Conservation (phyloP, 805 yeast genomes). For the Metschnikowia chrysomelidarum region DNA sequence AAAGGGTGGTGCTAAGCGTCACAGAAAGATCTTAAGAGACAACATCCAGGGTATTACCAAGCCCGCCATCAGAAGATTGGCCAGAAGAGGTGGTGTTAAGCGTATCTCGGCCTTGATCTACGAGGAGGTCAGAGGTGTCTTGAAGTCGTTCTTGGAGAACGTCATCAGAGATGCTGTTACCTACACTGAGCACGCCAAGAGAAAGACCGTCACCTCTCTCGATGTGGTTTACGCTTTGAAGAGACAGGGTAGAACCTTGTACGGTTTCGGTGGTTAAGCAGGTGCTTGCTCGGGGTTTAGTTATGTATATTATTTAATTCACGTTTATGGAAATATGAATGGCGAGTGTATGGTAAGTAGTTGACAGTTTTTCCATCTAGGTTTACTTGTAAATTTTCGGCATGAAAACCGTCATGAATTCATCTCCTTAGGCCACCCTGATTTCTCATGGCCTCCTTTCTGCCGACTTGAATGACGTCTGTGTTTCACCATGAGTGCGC, state of each 20-base stretch:
- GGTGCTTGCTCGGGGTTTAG: slow-evolving; percentile 14
- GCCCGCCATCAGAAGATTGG: slow-evolving; percentile 99
- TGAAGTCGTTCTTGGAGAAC: slow-evolving; percentile 92
- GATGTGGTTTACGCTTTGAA: slow-evolving; percentile 98
- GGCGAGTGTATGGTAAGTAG: no score
- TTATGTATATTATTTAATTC: slow-evolving; percentile 12
- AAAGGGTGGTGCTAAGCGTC: slow-evolving; percentile 99
- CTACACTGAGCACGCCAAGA: slow-evolving; percentile 99
- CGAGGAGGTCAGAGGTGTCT: slow-evolving; percentile 97
- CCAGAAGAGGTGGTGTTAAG: slow-evolving; percentile 99
- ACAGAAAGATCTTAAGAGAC: slow-evolving; percentile 98
- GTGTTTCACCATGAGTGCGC: no score
- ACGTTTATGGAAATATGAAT: slow-evolving; percentile 10
- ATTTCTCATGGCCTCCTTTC: no score
- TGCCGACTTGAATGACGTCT: no score
- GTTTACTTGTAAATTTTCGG: no score
- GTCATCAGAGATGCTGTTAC: slow-evolving; percentile 99
- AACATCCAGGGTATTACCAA: slow-evolving; percentile 99
- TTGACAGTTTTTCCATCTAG: no score
- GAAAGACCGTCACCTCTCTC: slow-evolving; percentile 98
- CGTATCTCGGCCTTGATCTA: slow-evolving; percentile 98
- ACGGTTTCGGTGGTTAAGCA: slow-evolving; percentile 97
- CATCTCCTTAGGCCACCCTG: no score
- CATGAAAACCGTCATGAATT: no score
- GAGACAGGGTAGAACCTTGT: slow-evolving; percentile 99